Conservation (phyloP, 805 yeast species). For the Clavispora santaluciae region DNA sequence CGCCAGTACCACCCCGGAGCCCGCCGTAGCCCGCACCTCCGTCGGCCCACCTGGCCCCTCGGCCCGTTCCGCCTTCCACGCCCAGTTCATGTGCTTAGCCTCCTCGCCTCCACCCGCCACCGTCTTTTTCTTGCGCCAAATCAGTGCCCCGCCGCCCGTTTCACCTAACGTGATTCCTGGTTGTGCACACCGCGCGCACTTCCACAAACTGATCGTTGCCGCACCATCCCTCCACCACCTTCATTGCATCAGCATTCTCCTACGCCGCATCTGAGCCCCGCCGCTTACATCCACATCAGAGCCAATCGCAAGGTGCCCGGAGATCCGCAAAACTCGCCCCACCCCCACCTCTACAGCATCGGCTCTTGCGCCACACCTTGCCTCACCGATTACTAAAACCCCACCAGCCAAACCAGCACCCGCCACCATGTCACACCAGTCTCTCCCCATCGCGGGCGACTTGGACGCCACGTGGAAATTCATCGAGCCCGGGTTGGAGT, state of each 20-base stretch:
- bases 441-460: slow-evolving; percentile 54
- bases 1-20: no score
- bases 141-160: no score
- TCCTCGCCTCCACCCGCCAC: no score
- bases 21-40: no score
- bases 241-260: background rate
- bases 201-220: slow-evolving; percentile 1
- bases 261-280: no score
- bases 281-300: background rate
- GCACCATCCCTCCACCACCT: background rate
- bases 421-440: slow-evolving; percentile 3
- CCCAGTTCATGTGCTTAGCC: no score
- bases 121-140: no score
- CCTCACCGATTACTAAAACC: background rate
- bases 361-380: background rate
- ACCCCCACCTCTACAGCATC: background rate
- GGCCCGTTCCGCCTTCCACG: no score
- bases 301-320: background rate
- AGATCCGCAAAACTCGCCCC: background rate
- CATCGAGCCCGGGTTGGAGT: slow-evolving; percentile 70
- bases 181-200: slow-evolving; percentile 1
- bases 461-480: slow-evolving; percentile 69
- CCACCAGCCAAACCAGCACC: background rate
- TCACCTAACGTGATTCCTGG: background rate
- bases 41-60: no score